Conservation (phyloP, 495 filamentous ascomycete genomes). For the Pseudoneurospora amorphoporcata region DNA sequence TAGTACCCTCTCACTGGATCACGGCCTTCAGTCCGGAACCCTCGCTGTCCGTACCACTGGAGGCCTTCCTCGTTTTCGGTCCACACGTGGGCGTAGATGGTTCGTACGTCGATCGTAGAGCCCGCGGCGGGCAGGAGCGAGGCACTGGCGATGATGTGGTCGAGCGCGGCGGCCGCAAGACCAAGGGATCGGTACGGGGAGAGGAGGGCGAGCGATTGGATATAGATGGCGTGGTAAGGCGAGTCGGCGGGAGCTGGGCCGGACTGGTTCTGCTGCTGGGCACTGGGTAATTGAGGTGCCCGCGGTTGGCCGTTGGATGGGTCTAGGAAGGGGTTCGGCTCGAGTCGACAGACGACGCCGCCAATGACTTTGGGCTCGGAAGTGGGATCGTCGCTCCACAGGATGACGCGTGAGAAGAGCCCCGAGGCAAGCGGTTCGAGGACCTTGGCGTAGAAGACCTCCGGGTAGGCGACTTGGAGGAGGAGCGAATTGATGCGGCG, state of each 20-base stretch:
- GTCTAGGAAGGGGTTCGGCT: conserved; percentile 31
- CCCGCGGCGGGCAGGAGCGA: conserved; percentile 21
- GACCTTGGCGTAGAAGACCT: conserved; percentile 72
- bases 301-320: conserved; percentile 4
- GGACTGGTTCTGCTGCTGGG: neutral
- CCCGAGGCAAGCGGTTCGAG: conserved; percentile 55
- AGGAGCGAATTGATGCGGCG: conserved; percentile 74
- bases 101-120: conserved; percentile 39
- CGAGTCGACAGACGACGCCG: conserved; percentile 73
- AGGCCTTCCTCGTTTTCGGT: conserved; percentile 79
- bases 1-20: conserved; percentile 67
- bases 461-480: conserved; percentile 79
- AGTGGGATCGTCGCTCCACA: conserved; percentile 33
- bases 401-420: conserved; percentile 67
- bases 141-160: conserved; percentile 40
- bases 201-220: conserved; percentile 74
- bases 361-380: conserved; percentile 57
- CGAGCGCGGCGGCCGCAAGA: conserved; percentile 64
- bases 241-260: conserved; percentile 7
- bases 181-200: conserved; percentile 74
- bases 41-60: conserved; percentile 76
- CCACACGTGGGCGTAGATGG: conserved; percentile 84
- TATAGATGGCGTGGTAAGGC: conserved; percentile 54
- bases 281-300: neutral
- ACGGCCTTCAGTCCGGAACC: conserved; percentile 50